phyloP scores from a whole-genome alignment of 306 rosid genomes.

The Glycine latifolia region DNA sequence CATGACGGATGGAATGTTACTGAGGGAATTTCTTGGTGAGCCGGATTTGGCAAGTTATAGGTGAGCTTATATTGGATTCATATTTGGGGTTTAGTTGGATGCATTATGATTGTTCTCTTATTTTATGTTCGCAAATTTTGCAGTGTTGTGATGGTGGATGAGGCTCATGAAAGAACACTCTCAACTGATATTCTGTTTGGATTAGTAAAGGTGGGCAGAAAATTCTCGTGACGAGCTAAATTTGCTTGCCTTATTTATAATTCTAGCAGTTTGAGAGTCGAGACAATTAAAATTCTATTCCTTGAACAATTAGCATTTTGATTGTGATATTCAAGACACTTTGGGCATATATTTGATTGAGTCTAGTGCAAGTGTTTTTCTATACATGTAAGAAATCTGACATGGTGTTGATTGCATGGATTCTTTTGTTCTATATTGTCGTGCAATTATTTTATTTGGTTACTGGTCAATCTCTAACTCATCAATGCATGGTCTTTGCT shows the following conservation, averaged over 20 bases:
- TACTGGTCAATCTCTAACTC: slow-evolving; percentile 30
- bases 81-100: slow-evolving; percentile 44
- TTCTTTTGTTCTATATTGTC: slow-evolving; percentile 24
- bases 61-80: slow-evolving; percentile 54
- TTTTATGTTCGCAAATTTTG: slow-evolving; percentile 41
- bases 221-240: slow-evolving; percentile 4
- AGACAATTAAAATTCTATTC: slow-evolving; percentile 29
- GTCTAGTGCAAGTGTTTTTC: slow-evolving; percentile 3
- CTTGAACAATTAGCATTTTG: slow-evolving; percentile 36
- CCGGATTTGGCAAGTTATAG: slow-evolving; percentile 94
- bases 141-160: slow-evolving; percentile 99
- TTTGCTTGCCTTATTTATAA: slow-evolving; percentile 12
- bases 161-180: slow-evolving; percentile 99
- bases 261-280: slow-evolving; percentile 38
- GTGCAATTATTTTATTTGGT: slow-evolving; percentile 35
- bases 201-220: slow-evolving; percentile 78
- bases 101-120: slow-evolving; percentile 36
- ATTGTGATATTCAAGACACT: slow-evolving; percentile 19
- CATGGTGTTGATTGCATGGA: slow-evolving; percentile 33
- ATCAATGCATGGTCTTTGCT: slow-evolving; percentile 22
- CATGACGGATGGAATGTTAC: slow-evolving; percentile 98
- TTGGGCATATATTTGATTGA: slow-evolving; percentile 9
- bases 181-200: slow-evolving; percentile 97
- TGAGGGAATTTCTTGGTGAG: slow-evolving; percentile 94
- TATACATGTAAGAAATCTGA: background rate